Conservation (phyloP, 2,329 filamentous ascomycete species). For the Neofusicoccum sp. region DNA sequence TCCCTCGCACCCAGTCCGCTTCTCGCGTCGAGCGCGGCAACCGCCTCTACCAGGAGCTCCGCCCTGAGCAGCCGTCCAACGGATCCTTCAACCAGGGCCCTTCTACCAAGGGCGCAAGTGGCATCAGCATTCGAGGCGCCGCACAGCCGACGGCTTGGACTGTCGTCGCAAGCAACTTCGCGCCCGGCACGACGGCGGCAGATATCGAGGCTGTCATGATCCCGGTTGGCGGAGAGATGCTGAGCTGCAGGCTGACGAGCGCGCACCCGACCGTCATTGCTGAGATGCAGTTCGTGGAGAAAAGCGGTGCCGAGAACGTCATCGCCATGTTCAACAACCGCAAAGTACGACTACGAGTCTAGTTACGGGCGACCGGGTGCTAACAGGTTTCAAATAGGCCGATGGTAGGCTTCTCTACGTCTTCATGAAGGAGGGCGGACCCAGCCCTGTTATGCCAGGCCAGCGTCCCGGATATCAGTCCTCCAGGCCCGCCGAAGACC, state of each 20-base stretch:
- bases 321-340: conserved; percentile 71
- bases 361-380: not conserved
- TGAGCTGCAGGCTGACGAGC: conserved; percentile 66
- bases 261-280: conserved; percentile 70
- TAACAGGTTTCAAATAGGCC: conserved; percentile 50
- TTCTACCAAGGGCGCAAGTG: conserved; percentile 39
- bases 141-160: conserved; percentile 47
- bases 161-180: conserved; percentile 78
- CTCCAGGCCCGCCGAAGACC: conserved; percentile 21
- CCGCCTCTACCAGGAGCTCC: conserved; percentile 41
- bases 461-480: conserved; percentile 19
- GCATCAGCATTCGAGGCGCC: conserved; percentile 69
- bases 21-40: conserved; percentile 43
- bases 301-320: conserved; percentile 70
- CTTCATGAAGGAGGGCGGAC: conserved; percentile 58
- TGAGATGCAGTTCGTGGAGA: conserved; percentile 72
- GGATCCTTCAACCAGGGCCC: conserved; percentile 22
- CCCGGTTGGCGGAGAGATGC: conserved; percentile 65
- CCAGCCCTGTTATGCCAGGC: conserved; percentile 25
- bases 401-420: conserved; percentile 73
- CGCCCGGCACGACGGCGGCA: conserved; percentile 74
- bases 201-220: conserved; percentile 81
- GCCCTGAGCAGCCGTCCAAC: conserved; percentile 32
- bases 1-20: conserved; percentile 39
- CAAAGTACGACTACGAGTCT: not conserved